Evolutionary conservation across 2,329 filamentous ascomycete species (phyloP).

Genomic region (Xylaria sp.): DNA sequence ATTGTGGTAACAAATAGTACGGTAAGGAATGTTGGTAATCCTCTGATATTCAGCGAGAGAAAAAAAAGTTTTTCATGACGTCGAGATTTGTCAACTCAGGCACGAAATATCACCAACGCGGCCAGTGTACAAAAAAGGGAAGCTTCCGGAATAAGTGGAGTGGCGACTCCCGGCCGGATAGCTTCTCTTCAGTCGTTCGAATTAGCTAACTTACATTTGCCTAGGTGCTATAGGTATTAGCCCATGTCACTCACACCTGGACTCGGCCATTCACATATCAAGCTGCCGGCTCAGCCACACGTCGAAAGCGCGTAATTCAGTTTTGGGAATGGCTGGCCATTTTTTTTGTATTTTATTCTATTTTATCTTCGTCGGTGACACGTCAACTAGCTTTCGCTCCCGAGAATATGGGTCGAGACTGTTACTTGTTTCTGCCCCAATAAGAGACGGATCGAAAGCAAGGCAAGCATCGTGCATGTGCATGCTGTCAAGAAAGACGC

Average conservation of each 20-base stretch:
- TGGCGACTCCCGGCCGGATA: constrained; percentile 30
- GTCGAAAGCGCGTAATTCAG: constrained; percentile 29
- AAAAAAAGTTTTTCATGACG: constrained; percentile 32
- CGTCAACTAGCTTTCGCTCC: constrained; percentile 45
- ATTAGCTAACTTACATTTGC: constrained; percentile 14
- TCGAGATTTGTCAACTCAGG: constrained; percentile 34
- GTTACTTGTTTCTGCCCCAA: constrained; percentile 31
- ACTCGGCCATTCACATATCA: constrained; percentile 30
- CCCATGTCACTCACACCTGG: constrained; percentile 21
- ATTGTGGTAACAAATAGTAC: constrained; percentile 2
- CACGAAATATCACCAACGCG: constrained; percentile 33
- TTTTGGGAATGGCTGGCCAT: constrained; percentile 35
- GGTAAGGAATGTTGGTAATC: constrained; percentile 5
- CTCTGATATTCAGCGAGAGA: not conserved
- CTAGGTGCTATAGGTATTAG: not conserved
- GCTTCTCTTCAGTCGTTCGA: constrained; percentile 3
- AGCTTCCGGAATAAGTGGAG: constrained; percentile 48
- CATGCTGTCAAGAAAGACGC: constrained; percentile 31
- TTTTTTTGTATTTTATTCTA: not conserved
- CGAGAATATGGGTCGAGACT: constrained; percentile 45
- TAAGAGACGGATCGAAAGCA: constrained; percentile 32
- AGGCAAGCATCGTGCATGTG: constrained; percentile 38
- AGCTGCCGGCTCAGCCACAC: constrained; percentile 31
- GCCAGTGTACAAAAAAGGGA: constrained; percentile 41
- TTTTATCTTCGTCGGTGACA: constrained; percentile 41